phyloP scores from a whole-genome alignment of 345 rosid genomes.

The Turritis glabra region DNA sequence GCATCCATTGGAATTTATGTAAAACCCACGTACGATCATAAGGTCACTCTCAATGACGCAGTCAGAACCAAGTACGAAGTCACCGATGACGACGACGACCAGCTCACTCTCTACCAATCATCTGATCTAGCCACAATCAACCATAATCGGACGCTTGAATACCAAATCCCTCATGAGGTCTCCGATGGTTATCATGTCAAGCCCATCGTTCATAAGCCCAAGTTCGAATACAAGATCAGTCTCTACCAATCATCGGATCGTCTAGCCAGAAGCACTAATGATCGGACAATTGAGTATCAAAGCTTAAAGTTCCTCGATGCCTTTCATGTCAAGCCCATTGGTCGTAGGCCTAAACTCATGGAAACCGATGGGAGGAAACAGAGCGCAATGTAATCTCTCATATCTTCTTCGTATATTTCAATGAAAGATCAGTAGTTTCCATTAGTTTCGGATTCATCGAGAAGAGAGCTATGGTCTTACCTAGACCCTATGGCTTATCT shows the following conservation, averaged over 20 bases:
- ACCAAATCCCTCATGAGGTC: background rate
- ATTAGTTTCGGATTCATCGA: too few species aligned
- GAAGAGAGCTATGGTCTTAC: too few species aligned
- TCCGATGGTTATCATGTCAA: background rate
- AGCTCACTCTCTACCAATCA: background rate
- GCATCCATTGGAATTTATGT: background rate
- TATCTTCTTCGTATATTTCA: too few species aligned
- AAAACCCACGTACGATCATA: background rate
- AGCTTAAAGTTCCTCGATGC: background rate
- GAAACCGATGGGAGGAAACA: too few species aligned
- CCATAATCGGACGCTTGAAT: background rate
- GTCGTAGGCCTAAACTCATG: too few species aligned
- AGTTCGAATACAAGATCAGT: background rate
- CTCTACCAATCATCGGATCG: background rate
- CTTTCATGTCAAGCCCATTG: too few species aligned
- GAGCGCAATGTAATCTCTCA: too few species aligned
- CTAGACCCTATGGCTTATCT: too few species aligned
- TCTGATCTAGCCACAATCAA: background rate
- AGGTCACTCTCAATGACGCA: background rate
- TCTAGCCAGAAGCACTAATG: background rate
- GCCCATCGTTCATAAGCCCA: background rate
- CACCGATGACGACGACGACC: background rate
- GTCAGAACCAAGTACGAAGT: background rate
- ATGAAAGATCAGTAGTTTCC: too few species aligned
- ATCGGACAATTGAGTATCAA: background rate